Evolutionary conservation across 2,329 filamentous ascomycete genomes (phyloP).

Genomic region (Pyrenophora graminea): DNA sequence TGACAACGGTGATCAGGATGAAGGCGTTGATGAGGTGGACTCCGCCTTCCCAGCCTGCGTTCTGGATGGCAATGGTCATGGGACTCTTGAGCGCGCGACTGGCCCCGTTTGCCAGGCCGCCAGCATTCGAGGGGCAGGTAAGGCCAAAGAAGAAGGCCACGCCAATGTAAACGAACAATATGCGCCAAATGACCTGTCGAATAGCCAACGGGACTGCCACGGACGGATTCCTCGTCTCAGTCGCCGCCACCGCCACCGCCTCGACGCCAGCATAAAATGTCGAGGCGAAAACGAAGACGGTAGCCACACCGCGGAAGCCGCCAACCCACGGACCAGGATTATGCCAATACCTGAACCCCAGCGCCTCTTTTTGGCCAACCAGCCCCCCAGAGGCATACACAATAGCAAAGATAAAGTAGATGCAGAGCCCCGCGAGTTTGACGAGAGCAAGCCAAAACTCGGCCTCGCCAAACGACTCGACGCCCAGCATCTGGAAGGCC

Average conservation of each 20-base stretch:
- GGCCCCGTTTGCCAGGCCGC: constrained; percentile 63
- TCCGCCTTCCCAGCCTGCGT: constrained; percentile 72
- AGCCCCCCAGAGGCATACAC: constrained; percentile 43
- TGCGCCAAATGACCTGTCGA: constrained; percentile 50
- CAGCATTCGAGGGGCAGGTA: constrained; percentile 70
- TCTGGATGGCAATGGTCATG: constrained; percentile 59
- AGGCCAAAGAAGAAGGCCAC: constrained; percentile 59
- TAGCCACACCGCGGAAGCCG: constrained; percentile 49
- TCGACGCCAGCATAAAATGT: constrained; percentile 49
- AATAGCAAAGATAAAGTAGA: constrained; percentile 50
- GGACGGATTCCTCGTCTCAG: constrained; percentile 49
- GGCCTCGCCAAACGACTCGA: constrained; percentile 49
- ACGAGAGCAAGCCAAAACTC: constrained; percentile 51
- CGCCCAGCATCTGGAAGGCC: constrained; percentile 47
- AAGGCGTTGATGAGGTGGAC: constrained; percentile 75
- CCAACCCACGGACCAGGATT: constrained; percentile 48
- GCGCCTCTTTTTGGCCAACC: constrained; percentile 36
- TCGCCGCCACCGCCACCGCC: constrained; percentile 44
- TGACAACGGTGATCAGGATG: constrained; percentile 67
- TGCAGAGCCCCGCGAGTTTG: constrained; percentile 46
- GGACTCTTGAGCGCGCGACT: constrained; percentile 67
- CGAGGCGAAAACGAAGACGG: constrained; percentile 50
- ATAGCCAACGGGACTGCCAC: constrained; percentile 55
- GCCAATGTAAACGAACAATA: constrained; percentile 51
- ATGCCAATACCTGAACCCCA: constrained; percentile 47